These are phyloP conservation scores for Colletotrichum sidae DNA, from an alignment of 2,329 filamentous ascomycete genomes.

Conservation along the genomic window DNA sequence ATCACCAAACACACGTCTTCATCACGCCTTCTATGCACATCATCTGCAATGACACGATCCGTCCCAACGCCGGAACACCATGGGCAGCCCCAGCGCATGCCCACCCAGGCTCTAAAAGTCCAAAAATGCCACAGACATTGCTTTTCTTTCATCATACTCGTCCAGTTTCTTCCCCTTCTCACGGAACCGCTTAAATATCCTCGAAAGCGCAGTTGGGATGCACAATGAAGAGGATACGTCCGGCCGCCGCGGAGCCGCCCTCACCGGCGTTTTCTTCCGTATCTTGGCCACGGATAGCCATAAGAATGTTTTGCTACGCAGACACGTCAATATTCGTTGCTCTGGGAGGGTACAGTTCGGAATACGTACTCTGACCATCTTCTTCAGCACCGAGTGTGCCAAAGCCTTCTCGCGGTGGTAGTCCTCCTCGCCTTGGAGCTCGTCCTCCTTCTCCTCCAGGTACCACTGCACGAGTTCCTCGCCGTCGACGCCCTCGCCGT, in stretches of 20 bases:
- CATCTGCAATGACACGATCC: neutral
- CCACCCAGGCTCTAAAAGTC: conserved; percentile 5
- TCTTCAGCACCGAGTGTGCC: conserved; percentile 87
- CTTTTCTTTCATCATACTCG: conserved; percentile 19
- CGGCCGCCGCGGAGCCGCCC: conserved; percentile 54
- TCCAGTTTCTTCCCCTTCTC: neutral
- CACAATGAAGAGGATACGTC: conserved; percentile 81
- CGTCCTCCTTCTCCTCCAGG: conserved; percentile 88
- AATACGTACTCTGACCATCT: conserved; percentile 83
- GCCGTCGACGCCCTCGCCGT: conserved; percentile 85
- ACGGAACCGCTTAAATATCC: conserved; percentile 53
- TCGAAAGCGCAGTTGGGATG: conserved; percentile 95
- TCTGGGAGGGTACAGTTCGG: too few relatives aligned
- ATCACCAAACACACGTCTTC: too few relatives aligned
- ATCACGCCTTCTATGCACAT: neutral
- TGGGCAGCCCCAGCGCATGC: conserved; percentile 1
- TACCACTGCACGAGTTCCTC: conserved; percentile 90
- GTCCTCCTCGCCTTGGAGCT: conserved; percentile 81
- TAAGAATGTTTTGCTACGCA: conserved; percentile 83
- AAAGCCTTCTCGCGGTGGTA: conserved; percentile 79
- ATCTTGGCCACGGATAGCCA: conserved; percentile 77
- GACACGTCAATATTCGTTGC: conserved; percentile 59
- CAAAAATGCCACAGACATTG: conserved; percentile 29
- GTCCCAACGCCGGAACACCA: conserved; percentile 32
- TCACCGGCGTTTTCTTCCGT: conserved; percentile 58